A percentile compares a stretch with the other conserved stretches of the same genome.
phyloP scores from a whole-genome alignment of 2,329 filamentous ascomycete species.

The Sporothrix curviconia region DNA sequence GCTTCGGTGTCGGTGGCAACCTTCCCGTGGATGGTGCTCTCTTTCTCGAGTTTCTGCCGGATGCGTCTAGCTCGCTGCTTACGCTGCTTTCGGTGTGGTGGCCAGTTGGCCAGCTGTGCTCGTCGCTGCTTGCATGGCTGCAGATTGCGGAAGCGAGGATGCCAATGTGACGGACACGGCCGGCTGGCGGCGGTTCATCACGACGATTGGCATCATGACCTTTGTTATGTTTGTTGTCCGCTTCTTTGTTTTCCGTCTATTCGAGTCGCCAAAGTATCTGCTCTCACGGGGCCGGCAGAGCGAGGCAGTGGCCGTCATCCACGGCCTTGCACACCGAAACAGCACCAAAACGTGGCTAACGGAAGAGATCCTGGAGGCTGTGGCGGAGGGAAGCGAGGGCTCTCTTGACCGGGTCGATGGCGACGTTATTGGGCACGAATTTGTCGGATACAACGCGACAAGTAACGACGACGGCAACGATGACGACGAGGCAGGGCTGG shows the following conservation, averaged over 20 bases:
- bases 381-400: slow-evolving; percentile 39
- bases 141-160: slow-evolving; percentile 48
- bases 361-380: slow-evolving; percentile 56
- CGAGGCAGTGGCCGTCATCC: slow-evolving; percentile 73
- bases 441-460: slow-evolving; percentile 13
- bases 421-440: background rate
- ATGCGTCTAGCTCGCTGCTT: slow-evolving; percentile 63
- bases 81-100: slow-evolving; percentile 83
- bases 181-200: slow-evolving; percentile 71
- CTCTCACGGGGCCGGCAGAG: slow-evolving; percentile 68
- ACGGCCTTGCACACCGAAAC: slow-evolving; percentile 70
- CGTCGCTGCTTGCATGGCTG: slow-evolving; percentile 67
- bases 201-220: slow-evolving; percentile 65
- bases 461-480: background rate
- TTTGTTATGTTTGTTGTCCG: slow-evolving; percentile 72
- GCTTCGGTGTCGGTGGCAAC: slow-evolving; percentile 68
- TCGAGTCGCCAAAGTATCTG: slow-evolving; percentile 80
- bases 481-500: background rate
- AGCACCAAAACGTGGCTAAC: slow-evolving; percentile 67
- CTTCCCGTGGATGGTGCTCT: slow-evolving; percentile 72
- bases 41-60: slow-evolving; percentile 78
- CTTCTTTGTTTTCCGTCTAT: slow-evolving; percentile 73
- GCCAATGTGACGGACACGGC: slow-evolving; percentile 46
- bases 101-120: slow-evolving; percentile 72
- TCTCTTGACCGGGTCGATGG: background rate